Percentiles rank a stretch among this genome's conserved stretches.
phyloP scores from a whole-genome alignment of 176 grass and related monocot species.

The Phoenix roebelenii region DNA sequence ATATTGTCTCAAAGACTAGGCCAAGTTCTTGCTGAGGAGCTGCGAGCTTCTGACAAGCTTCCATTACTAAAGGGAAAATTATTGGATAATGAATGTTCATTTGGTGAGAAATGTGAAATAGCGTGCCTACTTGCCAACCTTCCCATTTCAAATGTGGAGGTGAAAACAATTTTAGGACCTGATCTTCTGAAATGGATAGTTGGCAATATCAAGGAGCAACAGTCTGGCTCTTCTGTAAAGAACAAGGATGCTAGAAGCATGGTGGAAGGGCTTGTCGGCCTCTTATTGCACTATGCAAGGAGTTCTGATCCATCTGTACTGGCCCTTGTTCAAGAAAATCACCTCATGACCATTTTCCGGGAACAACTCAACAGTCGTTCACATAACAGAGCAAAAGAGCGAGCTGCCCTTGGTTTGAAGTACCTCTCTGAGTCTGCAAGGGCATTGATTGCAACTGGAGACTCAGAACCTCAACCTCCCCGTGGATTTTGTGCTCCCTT shows the following conservation, averaged over 20 bases:
- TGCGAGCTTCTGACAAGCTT: conserved; percentile 6
- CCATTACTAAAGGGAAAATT: conserved; percentile 1
- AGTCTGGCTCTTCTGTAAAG: not conserved
- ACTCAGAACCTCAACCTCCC: conserved; percentile 7
- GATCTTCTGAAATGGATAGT: conserved; percentile 13
- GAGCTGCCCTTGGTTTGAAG: conserved; percentile 13
- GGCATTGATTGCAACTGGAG: not conserved
- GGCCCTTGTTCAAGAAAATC: conserved; percentile 7
- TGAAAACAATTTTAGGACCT: conserved; percentile 8
- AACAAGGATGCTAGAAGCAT: not conserved
- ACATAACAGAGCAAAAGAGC: conserved; percentile 1
- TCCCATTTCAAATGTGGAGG: conserved; percentile 7
- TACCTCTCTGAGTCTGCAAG: conserved; percentile 8
- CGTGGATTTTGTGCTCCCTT: conserved; percentile 9
- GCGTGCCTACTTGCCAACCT: conserved; percentile 14
- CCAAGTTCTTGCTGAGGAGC: conserved; percentile 1
- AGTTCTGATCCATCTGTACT: conserved; percentile 3
- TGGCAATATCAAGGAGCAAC: conserved; percentile 1
- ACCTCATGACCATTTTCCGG: conserved; percentile 4
- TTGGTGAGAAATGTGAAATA: conserved; percentile 13
- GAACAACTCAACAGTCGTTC: not conserved
- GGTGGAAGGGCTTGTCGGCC: conserved; percentile 7
- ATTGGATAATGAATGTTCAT: not conserved
- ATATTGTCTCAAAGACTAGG: conserved; percentile 5
- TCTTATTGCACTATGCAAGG: conserved; percentile 14